Evolutionary conservation across 257 asterid species (phyloP).

Genomic region (Solanum bukasovii): DNA sequence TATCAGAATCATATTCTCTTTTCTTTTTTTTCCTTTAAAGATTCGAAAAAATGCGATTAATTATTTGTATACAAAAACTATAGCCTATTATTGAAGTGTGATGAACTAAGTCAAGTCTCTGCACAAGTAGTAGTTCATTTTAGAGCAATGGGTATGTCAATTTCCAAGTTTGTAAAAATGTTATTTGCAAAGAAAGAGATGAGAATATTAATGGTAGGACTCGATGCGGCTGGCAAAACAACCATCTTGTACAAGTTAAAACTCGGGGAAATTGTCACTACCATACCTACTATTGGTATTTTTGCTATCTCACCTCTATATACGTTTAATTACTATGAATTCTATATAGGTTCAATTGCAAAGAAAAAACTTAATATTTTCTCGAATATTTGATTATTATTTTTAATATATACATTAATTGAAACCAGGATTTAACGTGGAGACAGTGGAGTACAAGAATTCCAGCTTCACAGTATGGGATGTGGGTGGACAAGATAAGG

Average conservation of each 20-base stretch:
- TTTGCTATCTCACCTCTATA: background rate
- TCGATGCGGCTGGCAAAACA: conserved; percentile 42
- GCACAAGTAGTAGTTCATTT: background rate
- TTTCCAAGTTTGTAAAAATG: conserved; percentile 24
- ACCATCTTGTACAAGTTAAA: conserved; percentile 38
- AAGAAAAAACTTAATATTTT: background rate
- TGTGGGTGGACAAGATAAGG: conserved; percentile 53
- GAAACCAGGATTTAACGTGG: conserved; percentile 34
- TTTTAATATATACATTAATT: background rate
- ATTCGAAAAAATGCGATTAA: background rate
- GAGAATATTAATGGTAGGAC: conserved; percentile 50
- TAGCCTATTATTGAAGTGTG: background rate
- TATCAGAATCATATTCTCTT: conserved; percentile 11
- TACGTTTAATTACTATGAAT: background rate
- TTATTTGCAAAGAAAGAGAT: conserved; percentile 31
- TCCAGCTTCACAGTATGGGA: conserved; percentile 44
- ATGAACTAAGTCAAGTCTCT: background rate
- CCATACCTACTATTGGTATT: conserved; percentile 46
- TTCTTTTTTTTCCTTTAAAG: background rate
- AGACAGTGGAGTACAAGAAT: conserved; percentile 40
- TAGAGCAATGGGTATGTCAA: conserved; percentile 27
- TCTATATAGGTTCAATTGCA: too few species aligned
- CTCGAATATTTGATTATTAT: background rate
- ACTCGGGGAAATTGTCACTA: conserved; percentile 39
- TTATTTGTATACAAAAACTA: background rate